Conservation (phyloP, 371 early-diverging fungal genomes). For the Mucor circinelloides region DNA sequence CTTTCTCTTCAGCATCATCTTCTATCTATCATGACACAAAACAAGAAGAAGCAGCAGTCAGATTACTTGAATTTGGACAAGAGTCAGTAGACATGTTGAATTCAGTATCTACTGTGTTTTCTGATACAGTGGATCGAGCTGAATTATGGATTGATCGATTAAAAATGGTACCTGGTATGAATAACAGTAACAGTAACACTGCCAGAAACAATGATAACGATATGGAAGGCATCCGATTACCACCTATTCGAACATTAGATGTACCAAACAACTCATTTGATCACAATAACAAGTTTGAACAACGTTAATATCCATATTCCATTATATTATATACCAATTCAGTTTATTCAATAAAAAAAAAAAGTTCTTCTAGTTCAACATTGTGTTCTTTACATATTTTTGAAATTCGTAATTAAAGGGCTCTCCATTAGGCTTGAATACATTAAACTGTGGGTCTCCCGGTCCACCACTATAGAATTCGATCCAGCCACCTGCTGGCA, state of each 20-base stretch:
- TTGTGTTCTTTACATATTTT: background rate
- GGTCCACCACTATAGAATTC: background rate
- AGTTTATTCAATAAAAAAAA: background rate
- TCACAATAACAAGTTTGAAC: slow-evolving; percentile 5
- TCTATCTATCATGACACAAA: background rate
- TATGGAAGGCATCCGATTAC: slow-evolving; percentile 25
- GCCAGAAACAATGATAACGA: background rate
- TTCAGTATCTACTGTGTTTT: slow-evolving; percentile 74
- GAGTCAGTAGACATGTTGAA: slow-evolving; percentile 85
- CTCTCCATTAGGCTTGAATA: background rate
- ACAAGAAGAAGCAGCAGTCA: slow-evolving; percentile 39
- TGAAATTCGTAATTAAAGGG: background rate
- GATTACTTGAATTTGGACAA: slow-evolving; percentile 66
- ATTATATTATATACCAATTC: background rate
- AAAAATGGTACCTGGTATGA: slow-evolving; percentile 38
- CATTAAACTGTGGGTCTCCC: background rate
- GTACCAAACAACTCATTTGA: slow-evolving; percentile 15
- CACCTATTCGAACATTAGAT: slow-evolving; percentile 34
- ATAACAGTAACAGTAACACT: background rate
- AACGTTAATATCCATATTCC: background rate
- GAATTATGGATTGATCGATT: slow-evolving; percentile 73
- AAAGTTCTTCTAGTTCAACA: background rate
- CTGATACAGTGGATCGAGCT: slow-evolving; percentile 76
- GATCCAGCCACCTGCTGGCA: slow-evolving; percentile 13
- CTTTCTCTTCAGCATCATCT: background rate